phyloP scores from a whole-genome alignment of 495 filamentous ascomycete species.

The Glonium stellatum region DNA sequence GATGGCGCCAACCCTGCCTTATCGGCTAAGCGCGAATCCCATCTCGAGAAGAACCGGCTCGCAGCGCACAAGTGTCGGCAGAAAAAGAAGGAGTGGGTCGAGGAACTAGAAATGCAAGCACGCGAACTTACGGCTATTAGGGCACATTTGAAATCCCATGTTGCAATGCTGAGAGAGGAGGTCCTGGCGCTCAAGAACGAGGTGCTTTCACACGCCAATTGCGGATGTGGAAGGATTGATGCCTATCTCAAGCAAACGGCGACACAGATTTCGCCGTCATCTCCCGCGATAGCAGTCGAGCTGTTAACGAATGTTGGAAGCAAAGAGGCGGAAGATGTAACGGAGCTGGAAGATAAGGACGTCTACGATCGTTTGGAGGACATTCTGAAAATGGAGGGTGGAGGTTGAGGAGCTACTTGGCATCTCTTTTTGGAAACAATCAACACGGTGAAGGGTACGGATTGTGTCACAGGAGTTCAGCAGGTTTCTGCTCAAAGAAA shows the following conservation, averaged over 20 bases:
- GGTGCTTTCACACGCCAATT: constrained; percentile 38
- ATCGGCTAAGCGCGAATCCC: constrained; percentile 35
- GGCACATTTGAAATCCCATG: constrained; percentile 22
- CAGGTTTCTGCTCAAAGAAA: no score
- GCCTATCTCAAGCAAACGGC: constrained; percentile 10
- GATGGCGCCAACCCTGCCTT: constrained; percentile 16
- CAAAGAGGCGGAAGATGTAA: no score
- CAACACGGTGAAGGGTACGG: neutral
- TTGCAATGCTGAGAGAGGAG: constrained; percentile 38
- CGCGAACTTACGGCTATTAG: constrained; percentile 27
- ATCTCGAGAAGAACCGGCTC: constrained; percentile 73
- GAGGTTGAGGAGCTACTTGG: neutral
- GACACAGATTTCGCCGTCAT: neutral
- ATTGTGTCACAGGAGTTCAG: no score
- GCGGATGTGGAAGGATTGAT: constrained; percentile 33
- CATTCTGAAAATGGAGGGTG: neutral
- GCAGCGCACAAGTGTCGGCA: constrained; percentile 82
- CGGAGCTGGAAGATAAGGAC: no score
- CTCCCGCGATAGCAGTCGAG: no score
- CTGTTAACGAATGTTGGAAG: no score
- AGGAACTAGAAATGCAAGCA: constrained; percentile 25
- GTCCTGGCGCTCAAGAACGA: constrained; percentile 40
- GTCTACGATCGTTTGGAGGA: no score
- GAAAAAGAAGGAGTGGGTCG: constrained; percentile 65
- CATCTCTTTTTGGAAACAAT: neutral